A percentile compares a stretch with the other conserved stretches of the same genome.
phyloP scores from a whole-genome alignment of 2,329 filamentous ascomycete genomes.

The Pochonia chlamydosporia region DNA sequence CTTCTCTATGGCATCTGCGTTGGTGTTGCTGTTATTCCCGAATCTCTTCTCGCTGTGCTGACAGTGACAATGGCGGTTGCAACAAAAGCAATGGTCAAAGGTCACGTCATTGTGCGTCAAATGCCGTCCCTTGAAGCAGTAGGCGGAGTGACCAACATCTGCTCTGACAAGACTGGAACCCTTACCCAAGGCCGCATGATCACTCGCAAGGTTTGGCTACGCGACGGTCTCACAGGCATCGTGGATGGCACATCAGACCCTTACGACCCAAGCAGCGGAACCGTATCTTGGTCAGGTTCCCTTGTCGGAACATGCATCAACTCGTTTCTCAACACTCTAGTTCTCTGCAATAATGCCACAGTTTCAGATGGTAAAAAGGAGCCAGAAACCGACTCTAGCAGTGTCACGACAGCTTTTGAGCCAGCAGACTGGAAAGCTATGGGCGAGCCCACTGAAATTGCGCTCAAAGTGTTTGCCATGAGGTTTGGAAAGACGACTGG shows the following conservation, averaged over 20 bases:
- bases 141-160: constrained; percentile 64
- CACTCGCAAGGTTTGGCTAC: constrained; percentile 56
- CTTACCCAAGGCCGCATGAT: constrained; percentile 63
- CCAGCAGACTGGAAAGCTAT: constrained; percentile 49
- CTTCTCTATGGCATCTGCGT: constrained; percentile 57
- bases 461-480: constrained; percentile 67
- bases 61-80: constrained; percentile 67
- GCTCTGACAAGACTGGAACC: constrained; percentile 66
- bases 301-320: constrained; percentile 35
- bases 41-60: constrained; percentile 62
- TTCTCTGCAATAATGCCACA: constrained; percentile 56
- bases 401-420: constrained; percentile 38
- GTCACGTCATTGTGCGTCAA: constrained; percentile 61
- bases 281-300: constrained; percentile 37
- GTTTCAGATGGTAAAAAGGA: constrained; percentile 44
- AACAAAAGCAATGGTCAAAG: constrained; percentile 57
- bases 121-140: constrained; percentile 61
- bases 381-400: constrained; percentile 39
- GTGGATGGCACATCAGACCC: constrained; percentile 53
- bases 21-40: constrained; percentile 58
- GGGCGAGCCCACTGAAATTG: constrained; percentile 68
- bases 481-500: constrained; percentile 51
- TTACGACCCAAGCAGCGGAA: constrained; percentile 55
- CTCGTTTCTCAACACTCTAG: constrained; percentile 47
- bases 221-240: constrained; percentile 43